A percentile compares a stretch with the other conserved stretches of the same genome.
Conservation (phyloP, 1,284 basidiomycete species). For the Thelephora terrestris region DNA sequence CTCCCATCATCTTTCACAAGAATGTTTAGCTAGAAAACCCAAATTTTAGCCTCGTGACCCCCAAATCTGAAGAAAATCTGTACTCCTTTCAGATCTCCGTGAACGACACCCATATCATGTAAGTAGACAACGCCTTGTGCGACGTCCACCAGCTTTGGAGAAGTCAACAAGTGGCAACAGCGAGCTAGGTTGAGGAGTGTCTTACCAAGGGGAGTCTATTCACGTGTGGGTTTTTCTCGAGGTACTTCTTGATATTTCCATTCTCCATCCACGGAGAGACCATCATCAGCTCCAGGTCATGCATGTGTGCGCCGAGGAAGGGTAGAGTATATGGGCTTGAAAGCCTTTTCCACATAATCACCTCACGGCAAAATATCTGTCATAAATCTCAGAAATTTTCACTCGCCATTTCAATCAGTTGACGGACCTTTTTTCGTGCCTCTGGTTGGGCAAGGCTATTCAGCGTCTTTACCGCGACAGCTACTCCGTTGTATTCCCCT, state of each 20-base stretch:
- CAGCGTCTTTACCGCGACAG: neutral
- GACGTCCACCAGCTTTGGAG: slow-evolving; percentile 2
- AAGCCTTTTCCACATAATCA: slow-evolving; percentile 4
- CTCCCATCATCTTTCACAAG: slow-evolving; percentile 15
- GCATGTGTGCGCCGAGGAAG: slow-evolving; percentile 4
- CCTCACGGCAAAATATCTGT: no score
- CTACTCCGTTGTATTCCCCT: neutral
- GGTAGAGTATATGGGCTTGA: slow-evolving; percentile 6
- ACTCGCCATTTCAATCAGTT: no score
- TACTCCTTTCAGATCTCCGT: slow-evolving; percentile 6
- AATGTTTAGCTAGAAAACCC: slow-evolving; percentile 17
- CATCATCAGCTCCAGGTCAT: slow-evolving; percentile 4
- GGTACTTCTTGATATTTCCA: slow-evolving; percentile 5
- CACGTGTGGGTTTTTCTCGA: slow-evolving; percentile 1
- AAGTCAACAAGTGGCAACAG: neutral
- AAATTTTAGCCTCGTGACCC: neutral
- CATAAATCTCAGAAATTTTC: no score
- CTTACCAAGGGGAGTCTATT: slow-evolving; percentile 7
- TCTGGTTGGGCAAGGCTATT: neutral
- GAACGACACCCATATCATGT: slow-evolving; percentile 2
- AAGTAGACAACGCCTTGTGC: slow-evolving; percentile 3
- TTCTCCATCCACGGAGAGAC: slow-evolving; percentile 8
- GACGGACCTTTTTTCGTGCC: no score
- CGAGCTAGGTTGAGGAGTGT: neutral
- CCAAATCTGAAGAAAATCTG: neutral